These are phyloP conservation scores for Ehretia macrophylla DNA, from an alignment of 257 asterid species.

Conservation along the genomic window DNA sequence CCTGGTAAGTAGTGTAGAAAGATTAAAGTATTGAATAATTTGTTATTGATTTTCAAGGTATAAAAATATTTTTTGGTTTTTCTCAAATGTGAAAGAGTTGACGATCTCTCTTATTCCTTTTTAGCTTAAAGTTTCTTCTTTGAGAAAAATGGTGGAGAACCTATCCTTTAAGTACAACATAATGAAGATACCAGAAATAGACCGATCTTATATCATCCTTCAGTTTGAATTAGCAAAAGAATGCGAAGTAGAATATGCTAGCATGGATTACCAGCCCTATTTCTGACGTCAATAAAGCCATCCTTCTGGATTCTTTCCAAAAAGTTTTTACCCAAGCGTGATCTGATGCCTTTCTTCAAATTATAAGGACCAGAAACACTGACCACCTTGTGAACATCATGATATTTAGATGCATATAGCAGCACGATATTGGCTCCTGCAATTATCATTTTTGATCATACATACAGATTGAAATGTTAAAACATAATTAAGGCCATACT, in stretches of 20 bases:
- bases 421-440: slow-evolving; percentile 76
- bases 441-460: slow-evolving; percentile 4
- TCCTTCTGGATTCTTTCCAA: slow-evolving; percentile 60
- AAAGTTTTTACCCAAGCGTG: slow-evolving; percentile 55
- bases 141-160: too few relatives aligned
- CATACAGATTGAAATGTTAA: too few relatives aligned
- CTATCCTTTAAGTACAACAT: too few relatives aligned
- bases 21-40: too few relatives aligned
- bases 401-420: slow-evolving; percentile 72
- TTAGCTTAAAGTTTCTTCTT: too few relatives aligned
- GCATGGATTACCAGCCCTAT: too few relatives aligned
- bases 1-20: too few relatives aligned
- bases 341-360: slow-evolving; percentile 61
- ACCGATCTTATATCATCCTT: background rate
- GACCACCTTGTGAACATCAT: slow-evolving; percentile 54
- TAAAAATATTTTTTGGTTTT: too few relatives aligned
- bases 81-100: too few relatives aligned
- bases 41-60: too few relatives aligned
- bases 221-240: background rate
- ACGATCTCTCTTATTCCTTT: too few relatives aligned
- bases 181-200: background rate
- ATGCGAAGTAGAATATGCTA: background rate
- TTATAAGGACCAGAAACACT: slow-evolving; percentile 85
- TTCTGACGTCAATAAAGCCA: slow-evolving; percentile 62
- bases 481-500: background rate